Percentiles rank a stretch among this genome's conserved stretches.
phyloP scores from a whole-genome alignment of 2,329 filamentous ascomycete genomes.

The Leptographium flavum region DNA sequence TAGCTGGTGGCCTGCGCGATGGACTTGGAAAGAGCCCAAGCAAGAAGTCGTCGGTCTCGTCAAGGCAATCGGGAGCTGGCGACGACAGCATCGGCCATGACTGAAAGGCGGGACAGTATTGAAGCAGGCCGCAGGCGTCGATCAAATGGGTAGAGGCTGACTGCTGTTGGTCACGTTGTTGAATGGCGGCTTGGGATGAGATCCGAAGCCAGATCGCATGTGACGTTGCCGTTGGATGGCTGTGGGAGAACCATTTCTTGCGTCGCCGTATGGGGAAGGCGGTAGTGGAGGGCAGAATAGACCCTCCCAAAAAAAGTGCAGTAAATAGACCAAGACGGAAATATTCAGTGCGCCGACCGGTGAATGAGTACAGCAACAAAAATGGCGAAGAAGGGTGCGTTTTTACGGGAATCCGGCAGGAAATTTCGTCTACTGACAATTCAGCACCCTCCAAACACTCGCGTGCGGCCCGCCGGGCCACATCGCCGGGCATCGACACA shows the following conservation, averaged over 20 bases:
- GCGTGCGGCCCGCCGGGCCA: constrained; percentile 58
- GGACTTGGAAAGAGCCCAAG: neutral
- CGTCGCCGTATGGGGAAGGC: constrained; percentile 1
- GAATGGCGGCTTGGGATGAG: neutral
- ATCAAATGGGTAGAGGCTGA: neutral
- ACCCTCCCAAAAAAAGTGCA: constrained; percentile 6
- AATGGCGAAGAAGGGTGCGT: constrained; percentile 10
- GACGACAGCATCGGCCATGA: constrained; percentile 2
- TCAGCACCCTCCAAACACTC: constrained; percentile 54
- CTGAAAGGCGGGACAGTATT: too few species aligned
- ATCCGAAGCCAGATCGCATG: constrained; percentile 2
- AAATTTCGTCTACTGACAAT: too few species aligned
- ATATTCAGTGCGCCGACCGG: too few species aligned
- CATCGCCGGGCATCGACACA: constrained; percentile 53
- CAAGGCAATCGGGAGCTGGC: neutral
- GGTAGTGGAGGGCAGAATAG: constrained; percentile 5
- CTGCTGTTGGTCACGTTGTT: too few species aligned
- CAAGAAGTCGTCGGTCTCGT: neutral
- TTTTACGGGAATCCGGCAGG: too few species aligned
- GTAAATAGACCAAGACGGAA: too few species aligned
- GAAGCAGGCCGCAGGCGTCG: neutral
- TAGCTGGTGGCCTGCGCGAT: constrained; percentile 6
- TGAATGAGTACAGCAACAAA: neutral
- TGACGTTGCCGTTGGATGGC: neutral
- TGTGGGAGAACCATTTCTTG: neutral